Conservation (phyloP, 2,329 filamentous ascomycete genomes). For the Ramichloridium luteum region DNA sequence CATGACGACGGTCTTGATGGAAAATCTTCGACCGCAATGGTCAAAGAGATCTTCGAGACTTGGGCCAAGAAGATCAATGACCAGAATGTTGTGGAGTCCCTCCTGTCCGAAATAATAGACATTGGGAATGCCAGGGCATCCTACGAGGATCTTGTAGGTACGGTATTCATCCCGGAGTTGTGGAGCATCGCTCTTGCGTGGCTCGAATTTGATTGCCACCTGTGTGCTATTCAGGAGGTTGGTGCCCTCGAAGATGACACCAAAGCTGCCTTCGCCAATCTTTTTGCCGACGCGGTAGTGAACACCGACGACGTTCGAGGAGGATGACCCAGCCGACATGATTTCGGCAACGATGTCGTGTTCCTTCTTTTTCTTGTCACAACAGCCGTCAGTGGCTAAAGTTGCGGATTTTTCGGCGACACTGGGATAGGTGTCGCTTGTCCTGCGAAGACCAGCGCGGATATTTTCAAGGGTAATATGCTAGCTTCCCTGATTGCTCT, state of each 20-base stretch:
- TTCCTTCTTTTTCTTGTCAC: too few species aligned
- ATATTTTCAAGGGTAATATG: too few species aligned
- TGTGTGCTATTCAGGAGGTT: slow-evolving; percentile 98
- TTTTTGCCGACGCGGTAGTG: slow-evolving; percentile 99
- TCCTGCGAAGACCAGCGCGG: too few species aligned
- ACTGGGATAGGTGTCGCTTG: too few species aligned
- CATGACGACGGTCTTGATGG: slow-evolving; percentile 97
- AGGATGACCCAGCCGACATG: slow-evolving; percentile 6
- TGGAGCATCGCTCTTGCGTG: slow-evolving; percentile 94
- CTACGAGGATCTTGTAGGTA: slow-evolving; percentile 98
- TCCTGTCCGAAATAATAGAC: slow-evolving; percentile 99
- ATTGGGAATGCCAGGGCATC: slow-evolving; percentile 96
- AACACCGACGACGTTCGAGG: slow-evolving; percentile 91
- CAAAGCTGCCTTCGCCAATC: slow-evolving; percentile 96
- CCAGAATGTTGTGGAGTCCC: slow-evolving; percentile 95
- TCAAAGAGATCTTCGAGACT: slow-evolving; percentile 96
- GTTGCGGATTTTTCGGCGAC: too few species aligned
- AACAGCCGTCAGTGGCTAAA: too few species aligned
- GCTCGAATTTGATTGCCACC: slow-evolving; percentile 99
- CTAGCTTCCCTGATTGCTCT: too few species aligned
- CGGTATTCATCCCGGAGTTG: slow-evolving; percentile 97
- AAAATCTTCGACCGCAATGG: slow-evolving; percentile 88
- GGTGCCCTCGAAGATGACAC: slow-evolving; percentile 97
- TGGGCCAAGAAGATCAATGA: slow-evolving; percentile 90
- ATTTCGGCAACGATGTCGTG: too few species aligned